Conservation (phyloP, 495 filamentous ascomycete species). For the Neurospora pannonica region DNA sequence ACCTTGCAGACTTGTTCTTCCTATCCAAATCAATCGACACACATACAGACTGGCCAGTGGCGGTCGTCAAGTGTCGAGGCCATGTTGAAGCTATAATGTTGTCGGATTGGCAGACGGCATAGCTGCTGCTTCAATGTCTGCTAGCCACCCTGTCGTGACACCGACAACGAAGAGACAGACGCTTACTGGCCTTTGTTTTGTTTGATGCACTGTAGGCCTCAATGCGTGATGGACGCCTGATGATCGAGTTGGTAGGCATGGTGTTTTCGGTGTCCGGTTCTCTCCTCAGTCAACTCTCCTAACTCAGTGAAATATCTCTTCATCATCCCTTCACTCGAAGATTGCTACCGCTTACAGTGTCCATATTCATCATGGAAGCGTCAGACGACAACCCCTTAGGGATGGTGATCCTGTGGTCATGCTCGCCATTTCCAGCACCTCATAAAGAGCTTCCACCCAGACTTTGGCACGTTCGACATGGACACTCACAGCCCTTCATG, state of each 20-base stretch:
- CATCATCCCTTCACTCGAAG: not conserved
- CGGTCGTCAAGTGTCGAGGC: not conserved
- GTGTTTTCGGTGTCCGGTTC: not conserved
- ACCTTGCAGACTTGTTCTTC: too few species aligned
- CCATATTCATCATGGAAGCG: not conserved
- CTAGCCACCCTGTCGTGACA: not conserved
- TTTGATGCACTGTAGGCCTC: not conserved
- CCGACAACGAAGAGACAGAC: not conserved
- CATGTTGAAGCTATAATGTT: not conserved
- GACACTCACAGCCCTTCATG: not conserved
- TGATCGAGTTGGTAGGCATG: not conserved
- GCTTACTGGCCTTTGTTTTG: not conserved
- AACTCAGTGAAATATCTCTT: not conserved
- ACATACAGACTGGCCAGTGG: not conserved
- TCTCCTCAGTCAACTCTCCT: not conserved
- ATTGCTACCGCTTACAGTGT: not conserved
- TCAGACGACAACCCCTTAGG: not conserved
- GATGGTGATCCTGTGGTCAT: not conserved
- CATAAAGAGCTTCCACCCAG: not conserved
- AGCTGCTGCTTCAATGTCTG: not conserved
- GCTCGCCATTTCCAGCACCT: not conserved
- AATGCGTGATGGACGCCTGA: not conserved
- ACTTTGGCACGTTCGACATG: not conserved
- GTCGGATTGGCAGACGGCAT: not conserved
- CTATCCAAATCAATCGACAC: not conserved